Conservation (phyloP, 163 green algal genomes). For the Scenedesmus sp. region DNA sequence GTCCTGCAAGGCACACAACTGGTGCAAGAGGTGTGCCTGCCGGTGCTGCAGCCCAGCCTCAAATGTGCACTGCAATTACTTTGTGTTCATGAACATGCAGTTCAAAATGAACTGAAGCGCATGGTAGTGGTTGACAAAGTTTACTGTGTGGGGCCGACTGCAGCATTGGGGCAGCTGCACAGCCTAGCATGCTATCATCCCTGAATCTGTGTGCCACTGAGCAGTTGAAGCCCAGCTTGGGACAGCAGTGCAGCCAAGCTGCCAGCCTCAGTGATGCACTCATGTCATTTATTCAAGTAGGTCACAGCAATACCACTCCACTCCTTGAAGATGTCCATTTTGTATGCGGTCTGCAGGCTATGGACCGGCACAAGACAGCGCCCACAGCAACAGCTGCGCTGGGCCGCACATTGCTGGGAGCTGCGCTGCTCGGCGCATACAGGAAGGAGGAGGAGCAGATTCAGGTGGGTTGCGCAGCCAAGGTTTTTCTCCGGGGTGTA, state of each 20-base stretch:
- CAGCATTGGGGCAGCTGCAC: background rate
- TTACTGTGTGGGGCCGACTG: background rate
- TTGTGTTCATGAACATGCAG: too few species aligned
- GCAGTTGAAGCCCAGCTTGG: background rate
- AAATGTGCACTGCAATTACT: background rate
- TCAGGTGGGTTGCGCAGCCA: constrained; percentile 71
- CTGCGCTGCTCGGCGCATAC: constrained; percentile 89
- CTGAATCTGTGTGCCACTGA: background rate
- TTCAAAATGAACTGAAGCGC: background rate
- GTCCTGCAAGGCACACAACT: constrained; percentile 80
- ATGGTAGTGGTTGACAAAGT: background rate
- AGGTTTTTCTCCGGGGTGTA: background rate
- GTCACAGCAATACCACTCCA: background rate
- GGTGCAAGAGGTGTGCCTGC: constrained; percentile 78
- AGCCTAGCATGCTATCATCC: too few species aligned
- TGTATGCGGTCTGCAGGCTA: constrained; percentile 46
- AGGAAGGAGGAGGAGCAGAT: constrained; percentile 88
- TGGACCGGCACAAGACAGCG: constrained; percentile 70
- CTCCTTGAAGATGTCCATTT: background rate
- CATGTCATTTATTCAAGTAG: too few species aligned
- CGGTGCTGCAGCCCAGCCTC: background rate
- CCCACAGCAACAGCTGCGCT: constrained; percentile 91
- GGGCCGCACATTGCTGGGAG: constrained; percentile 87
- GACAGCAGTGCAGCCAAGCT: background rate
- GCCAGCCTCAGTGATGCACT: too few species aligned